Base-by-base conservation (phyloP, 2,329 filamentous ascomycete species). In the Tolypocladium tropicale region DNA sequence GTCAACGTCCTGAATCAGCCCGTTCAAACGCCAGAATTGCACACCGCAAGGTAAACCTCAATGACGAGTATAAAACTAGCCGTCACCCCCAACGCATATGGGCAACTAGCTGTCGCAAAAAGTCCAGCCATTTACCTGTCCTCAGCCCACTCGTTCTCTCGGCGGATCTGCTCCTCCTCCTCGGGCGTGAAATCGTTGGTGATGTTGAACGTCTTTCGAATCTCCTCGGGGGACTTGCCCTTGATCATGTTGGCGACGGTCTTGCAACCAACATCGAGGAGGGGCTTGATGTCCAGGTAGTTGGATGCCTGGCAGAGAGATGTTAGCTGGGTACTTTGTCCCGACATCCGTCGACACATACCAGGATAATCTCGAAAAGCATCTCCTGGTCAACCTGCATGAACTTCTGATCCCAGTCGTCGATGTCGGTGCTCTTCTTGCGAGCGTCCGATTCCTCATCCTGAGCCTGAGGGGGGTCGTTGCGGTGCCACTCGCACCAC, bases 161-260 rank as follows among this genome's bases (percentile, higher is more conserved):
- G 84, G 56, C 89, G 87, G 61, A 94, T 99, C 81, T 99, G 94
- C 70, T 99, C 94, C 74, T 99, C 94, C 77, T 99, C 94, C 74
- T 99, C 94, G 2, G 93, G 90, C 0, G 94, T 97, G 77, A 99
- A 99, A 73, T 99, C 94, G 67, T 99, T 99, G 68, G 95, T 94
- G 68, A 99, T 99, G 78, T 99, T 99, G 80, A 99, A 99, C 0
- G 94, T 99, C 82, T 97, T 99, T 53, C 94, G 89, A 67, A 99
- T 99, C 78, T 99, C 94, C 72, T 99, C 94, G 3, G 94, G 94
- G 0, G 91, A 96, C 82, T 99, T 99, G 77, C 94, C 94, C 88
- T 99, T 99, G 81, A 99, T 99, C 94, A 99, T 99, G 77, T 99
- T 99, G 60, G 94, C 94, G 18, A 99, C 94, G 0, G 94, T 99